Base-by-base conservation (phyloP, 2,329 filamentous ascomycete species). In the Metarhizium album region DNA sequence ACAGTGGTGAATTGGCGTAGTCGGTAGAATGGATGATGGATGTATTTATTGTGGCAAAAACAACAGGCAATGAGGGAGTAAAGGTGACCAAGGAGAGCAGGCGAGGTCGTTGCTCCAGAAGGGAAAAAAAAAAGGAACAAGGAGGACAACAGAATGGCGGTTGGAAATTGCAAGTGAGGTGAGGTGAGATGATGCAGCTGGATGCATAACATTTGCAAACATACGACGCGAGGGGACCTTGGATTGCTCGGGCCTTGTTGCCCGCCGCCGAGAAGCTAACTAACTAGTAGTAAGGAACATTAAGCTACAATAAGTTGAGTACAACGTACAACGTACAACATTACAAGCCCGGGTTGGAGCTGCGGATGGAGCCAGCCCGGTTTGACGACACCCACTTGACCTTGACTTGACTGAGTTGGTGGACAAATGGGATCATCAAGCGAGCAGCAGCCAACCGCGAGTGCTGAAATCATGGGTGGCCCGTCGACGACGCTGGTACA, bases 1-100 rank as follows among this genome's bases (percentile, higher is more conserved):
- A 40, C 37, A 5, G 16, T 20, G 37, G 37, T 40, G 37, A 45
- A 29, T 49, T 37, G 23, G 46, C 24, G 37, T 54, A 57, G 38
- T n/a, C n/a, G n/a, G n/a, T n/a, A n/a, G n/a, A 8, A 29, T 29
- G 27, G 27, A 29, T 9, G 11, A 29, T n/a, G 27, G 11, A 42
- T 42, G 38, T 2, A 24, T 43, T 20, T 24, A 3, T 13, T 7
- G 40, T 5, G 37, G 37, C 20, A 40, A 20, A 20, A 20, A 20
- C 18, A n/a, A n/a, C 37, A 40, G 6, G 37, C 37, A n/a, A 40
- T 53, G 52, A 42, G 51, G 52, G 55, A 54, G 52, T 53, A 49
- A 53, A 57, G 46, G 55, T 52, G 54, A 49, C 46, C 49, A 38
- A 46, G 23, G 46, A 38, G 46, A 43, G 46, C 42, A 45, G 51